Conservation (phyloP, 352 stramenopile species). For the Globisporangium irregulare region DNA sequence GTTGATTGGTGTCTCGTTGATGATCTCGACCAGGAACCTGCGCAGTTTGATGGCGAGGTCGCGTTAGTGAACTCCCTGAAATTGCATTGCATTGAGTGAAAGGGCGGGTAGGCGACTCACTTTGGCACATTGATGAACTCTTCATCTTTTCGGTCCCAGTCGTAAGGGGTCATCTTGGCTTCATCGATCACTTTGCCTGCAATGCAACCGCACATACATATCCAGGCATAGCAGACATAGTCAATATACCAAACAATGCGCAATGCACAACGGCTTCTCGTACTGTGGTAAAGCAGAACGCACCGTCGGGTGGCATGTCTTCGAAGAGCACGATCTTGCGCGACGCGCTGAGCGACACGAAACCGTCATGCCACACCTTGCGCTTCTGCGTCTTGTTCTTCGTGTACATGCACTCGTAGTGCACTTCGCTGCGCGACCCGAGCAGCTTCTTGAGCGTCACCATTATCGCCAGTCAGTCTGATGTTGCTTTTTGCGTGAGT, state of each 20-base stretch:
- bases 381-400: conserved; percentile 88
- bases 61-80: background rate
- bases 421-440: conserved; percentile 36
- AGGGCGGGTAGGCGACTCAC: conserved; percentile 22
- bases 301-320: conserved; percentile 39
- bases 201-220: background rate
- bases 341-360: conserved; percentile 50
- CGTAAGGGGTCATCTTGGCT: conserved; percentile 37
- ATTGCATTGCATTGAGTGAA: background rate
- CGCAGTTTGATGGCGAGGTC: background rate
- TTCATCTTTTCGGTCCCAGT: conserved; percentile 67
- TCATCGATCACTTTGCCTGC: conserved; percentile 57
- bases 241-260: background rate
- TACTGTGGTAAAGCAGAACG: background rate
- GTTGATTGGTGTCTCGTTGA: conserved; percentile 54
- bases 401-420: conserved; percentile 84
- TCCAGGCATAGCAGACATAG: background rate
- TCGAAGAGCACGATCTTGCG: conserved; percentile 61
- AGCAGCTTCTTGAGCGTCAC: conserved; percentile 55
- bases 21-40: conserved; percentile 72
- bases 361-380: conserved; percentile 82
- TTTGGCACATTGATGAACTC: conserved; percentile 55
- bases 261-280: background rate
- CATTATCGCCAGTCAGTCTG: conserved; percentile 27
- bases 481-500: background rate